These are phyloP conservation scores for Neurospora tetraspora DNA, from an alignment of 495 filamentous ascomycete genomes.

Conservation along the genomic window DNA sequence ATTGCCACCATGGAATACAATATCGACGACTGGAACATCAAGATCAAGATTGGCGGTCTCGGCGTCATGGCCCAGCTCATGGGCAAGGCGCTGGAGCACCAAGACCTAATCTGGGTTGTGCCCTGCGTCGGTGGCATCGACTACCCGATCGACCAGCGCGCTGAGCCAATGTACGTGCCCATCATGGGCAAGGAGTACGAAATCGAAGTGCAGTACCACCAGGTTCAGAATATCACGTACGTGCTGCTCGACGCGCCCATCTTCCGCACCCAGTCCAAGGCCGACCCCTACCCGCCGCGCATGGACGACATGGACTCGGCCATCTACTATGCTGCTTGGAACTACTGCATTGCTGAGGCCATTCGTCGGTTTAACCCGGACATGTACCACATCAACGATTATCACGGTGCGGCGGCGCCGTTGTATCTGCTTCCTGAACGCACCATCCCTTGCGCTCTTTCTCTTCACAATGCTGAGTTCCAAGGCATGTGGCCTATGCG, in stretches of 20 bases:
- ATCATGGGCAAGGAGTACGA: slow-evolving; percentile 52
- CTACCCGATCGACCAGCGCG: slow-evolving; percentile 48
- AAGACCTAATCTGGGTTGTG: slow-evolving; percentile 65
- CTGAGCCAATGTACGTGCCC: slow-evolving; percentile 52
- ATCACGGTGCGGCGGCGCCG: slow-evolving; percentile 61
- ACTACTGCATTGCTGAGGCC: slow-evolving; percentile 55
- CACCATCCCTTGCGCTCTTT: slow-evolving; percentile 45
- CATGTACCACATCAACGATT: slow-evolving; percentile 73
- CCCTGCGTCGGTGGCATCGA: slow-evolving; percentile 62
- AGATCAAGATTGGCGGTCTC: slow-evolving; percentile 63
- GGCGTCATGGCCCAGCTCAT: slow-evolving; percentile 64
- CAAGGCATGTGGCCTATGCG: slow-evolving; percentile 67
- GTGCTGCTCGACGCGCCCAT: slow-evolving; percentile 60
- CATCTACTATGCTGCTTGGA: slow-evolving; percentile 67
- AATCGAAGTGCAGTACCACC: slow-evolving; percentile 55
- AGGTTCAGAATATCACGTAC: slow-evolving; percentile 61
- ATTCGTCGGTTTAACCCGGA: slow-evolving; percentile 51
- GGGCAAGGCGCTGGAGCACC: slow-evolving; percentile 59
- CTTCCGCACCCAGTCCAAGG: slow-evolving; percentile 54
- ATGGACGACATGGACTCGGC: slow-evolving; percentile 66
- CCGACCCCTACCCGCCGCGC: slow-evolving; percentile 56
- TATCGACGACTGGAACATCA: slow-evolving; percentile 63
- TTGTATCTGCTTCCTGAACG: slow-evolving; percentile 54
- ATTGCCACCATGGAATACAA: slow-evolving; percentile 67
- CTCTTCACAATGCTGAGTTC: slow-evolving; percentile 50